These are phyloP conservation scores for Alternaria dauci DNA, from an alignment of 2,329 filamentous ascomycete species.

Conservation along the genomic window DNA sequence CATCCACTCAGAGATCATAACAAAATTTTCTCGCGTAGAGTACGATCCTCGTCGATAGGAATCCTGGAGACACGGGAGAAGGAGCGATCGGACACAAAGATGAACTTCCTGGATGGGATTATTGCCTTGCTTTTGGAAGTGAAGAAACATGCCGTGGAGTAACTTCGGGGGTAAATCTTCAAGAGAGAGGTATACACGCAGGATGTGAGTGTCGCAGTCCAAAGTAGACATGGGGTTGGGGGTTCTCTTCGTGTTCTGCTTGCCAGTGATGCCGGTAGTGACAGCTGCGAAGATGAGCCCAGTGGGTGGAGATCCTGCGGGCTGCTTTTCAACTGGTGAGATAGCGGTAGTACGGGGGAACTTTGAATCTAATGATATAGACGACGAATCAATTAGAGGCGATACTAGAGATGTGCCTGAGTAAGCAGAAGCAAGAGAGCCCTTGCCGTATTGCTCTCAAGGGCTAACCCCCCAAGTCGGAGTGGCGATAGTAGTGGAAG, in stretches of 20 bases:
- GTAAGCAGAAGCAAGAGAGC: too few relatives aligned
- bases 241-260: too few relatives aligned
- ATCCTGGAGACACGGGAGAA: slow-evolving; percentile 10
- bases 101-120: slow-evolving; percentile 1
- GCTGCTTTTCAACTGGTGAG: background rate
- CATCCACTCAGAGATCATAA: background rate
- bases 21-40: background rate
- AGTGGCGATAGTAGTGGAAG: background rate
- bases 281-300: background rate
- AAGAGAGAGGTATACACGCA: slow-evolving; percentile 2
- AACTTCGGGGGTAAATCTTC: background rate
- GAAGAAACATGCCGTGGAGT: background rate
- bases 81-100: slow-evolving; percentile 11
- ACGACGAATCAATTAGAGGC: too few relatives aligned
- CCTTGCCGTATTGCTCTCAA: too few relatives aligned
- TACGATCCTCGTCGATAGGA: background rate
- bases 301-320: background rate
- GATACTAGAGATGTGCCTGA: background rate
- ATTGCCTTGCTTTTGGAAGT: background rate
- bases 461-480: background rate
- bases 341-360: background rate
- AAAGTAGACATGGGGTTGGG: too few relatives aligned
- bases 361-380: background rate
- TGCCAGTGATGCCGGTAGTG: background rate
- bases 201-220: too few relatives aligned